Base-by-base conservation (phyloP, 2,329 filamentous ascomycete species). In the Eutypa lata region DNA sequence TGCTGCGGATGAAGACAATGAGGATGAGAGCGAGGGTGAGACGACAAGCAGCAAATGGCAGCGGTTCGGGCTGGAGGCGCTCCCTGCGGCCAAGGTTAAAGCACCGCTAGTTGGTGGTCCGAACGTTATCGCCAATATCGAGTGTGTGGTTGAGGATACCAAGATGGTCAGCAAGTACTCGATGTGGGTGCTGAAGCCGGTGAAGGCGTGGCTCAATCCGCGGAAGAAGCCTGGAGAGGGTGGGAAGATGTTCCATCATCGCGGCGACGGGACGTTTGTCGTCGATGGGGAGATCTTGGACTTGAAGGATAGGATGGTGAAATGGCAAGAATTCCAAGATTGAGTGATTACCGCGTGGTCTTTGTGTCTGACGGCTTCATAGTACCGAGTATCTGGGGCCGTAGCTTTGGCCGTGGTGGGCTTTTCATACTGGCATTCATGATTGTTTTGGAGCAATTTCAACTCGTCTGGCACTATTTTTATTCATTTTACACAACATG, bases 171-270 rank as follows among this genome's bases (percentile, higher is more conserved):
- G 62, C 51, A 68, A 66, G 42, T 69, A 68, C 55, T 57, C 58
- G 26, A 66, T 69, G 61, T 70, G 68, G 68, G 66, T 70, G 37
- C 52, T 70, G 24, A 62, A 63, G 46, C 61, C 62, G n/a, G 65
- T 69, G 13, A 64, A 62, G 49, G 68, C 65, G 22, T 70, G 68
- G 68, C 60, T 65, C 49, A 64, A 65, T 51, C 63, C 62, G 47
- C 50, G 56, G 2, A 60, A 57, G 52, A 62, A 59, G 47, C 62
- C 62, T 14, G 57, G 57, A 4, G 61, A 64, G 19, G 64, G 61
- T 31, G 64, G 61, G 42, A 65, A 55, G 57, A 70, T 69, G 67
- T 66, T 70, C 48, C 68, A 71, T 57, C 68, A 71, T 55, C 67
- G 66, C 45, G 68, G 68, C 11, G 62, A 70, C 48, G 68, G 68